Evolutionary conservation across 225 moss, liverwort and hornwort genomes (phyloP).

Genomic region (Sphagnum contortum): DNA sequence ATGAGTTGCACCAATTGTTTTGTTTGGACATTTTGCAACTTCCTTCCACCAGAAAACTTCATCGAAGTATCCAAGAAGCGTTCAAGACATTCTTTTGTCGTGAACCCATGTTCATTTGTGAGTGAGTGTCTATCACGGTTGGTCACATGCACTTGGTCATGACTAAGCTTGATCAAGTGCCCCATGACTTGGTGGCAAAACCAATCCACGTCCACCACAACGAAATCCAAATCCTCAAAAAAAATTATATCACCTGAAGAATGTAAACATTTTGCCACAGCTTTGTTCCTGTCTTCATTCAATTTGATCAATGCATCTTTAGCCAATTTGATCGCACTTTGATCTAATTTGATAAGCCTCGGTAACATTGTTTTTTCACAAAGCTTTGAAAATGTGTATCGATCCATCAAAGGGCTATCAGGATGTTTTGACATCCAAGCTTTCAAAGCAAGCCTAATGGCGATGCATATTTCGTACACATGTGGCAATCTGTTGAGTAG

Average conservation of each 20-base stretch:
- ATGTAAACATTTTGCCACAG: not conserved
- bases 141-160: not conserved
- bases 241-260: not conserved
- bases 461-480: not conserved
- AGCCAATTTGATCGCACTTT: not conserved
- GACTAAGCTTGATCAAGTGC: not conserved
- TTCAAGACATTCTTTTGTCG: not conserved
- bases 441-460: not conserved
- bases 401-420: not conserved
- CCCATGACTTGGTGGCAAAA: not conserved
- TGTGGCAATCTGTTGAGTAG: not conserved
- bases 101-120: too few species aligned
- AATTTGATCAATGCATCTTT: too few species aligned
- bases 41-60: not conserved
- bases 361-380: not conserved
- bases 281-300: not conserved
- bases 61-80: not conserved
- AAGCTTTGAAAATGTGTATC: not conserved
- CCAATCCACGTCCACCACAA: not conserved
- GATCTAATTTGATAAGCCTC: too few species aligned
- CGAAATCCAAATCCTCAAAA: not conserved
- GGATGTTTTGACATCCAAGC: not conserved
- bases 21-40: not conserved
- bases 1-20: not conserved
- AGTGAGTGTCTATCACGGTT: too few species aligned